These are phyloP conservation scores for Lactarius hengduanensis DNA, from an alignment of 768 basidiomycete genomes.

Conservation along the genomic window DNA sequence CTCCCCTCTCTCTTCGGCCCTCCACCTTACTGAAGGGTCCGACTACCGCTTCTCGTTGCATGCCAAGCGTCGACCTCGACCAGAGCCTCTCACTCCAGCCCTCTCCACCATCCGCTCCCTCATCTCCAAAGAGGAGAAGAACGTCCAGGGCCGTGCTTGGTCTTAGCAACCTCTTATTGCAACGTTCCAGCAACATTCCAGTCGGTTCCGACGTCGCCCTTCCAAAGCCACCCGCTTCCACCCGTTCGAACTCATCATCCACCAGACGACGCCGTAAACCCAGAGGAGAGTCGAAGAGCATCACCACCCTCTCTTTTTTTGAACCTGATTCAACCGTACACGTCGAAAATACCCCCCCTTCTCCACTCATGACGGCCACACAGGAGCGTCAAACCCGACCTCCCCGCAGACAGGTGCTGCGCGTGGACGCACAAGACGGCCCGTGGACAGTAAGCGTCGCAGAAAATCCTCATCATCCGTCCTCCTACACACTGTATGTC, in stretches of 20 bases:
- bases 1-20: slow-evolving; percentile 31
- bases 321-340: slow-evolving; percentile 37
- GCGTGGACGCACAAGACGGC: slow-evolving; percentile 73
- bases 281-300: slow-evolving; percentile 40
- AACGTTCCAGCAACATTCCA: slow-evolving; percentile 29
- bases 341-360: slow-evolving; percentile 30
- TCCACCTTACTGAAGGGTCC: slow-evolving; percentile 33
- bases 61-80: slow-evolving; percentile 44
- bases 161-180: slow-evolving; percentile 39
- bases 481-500: slow-evolving; percentile 80
- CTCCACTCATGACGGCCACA: slow-evolving; percentile 31
- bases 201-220: slow-evolving; percentile 33
- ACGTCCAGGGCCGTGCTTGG: slow-evolving; percentile 51
- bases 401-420: slow-evolving; percentile 45
- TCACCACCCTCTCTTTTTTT: slow-evolving; percentile 46
- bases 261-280: slow-evolving; percentile 42
- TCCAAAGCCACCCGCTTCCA: slow-evolving; percentile 35
- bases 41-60: slow-evolving; percentile 36
- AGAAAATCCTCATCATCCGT: slow-evolving; percentile 72
- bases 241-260: slow-evolving; percentile 41
- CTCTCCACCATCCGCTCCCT: slow-evolving; percentile 32
- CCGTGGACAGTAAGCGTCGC: slow-evolving; percentile 89
- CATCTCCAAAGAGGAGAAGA: slow-evolving; percentile 39
- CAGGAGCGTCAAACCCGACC: slow-evolving; percentile 34
- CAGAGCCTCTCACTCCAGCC: slow-evolving; percentile 35